Evolutionary conservation across 148 eudicot genomes (phyloP), one percentile per base, ranked within the genome.

Genomic region (Silene latifolia): DNA sequence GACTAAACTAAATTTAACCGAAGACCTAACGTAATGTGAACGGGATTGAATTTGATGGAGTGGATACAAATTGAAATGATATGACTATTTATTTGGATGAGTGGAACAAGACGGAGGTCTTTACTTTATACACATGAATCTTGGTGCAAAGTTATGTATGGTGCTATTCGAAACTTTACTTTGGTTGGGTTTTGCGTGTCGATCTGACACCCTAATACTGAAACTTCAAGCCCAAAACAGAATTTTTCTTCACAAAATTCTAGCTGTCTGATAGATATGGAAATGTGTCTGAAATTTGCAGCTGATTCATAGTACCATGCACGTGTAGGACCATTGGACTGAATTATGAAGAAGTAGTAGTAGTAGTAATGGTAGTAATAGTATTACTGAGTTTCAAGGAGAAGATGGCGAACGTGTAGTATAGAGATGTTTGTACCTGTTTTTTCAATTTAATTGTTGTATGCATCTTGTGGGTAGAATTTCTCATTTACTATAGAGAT

Each of bases 381-480:
- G 39, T 4, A 32, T 65, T 65, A 35, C 15, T 32, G 69, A 65
- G 20, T 9, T 32, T 65, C 10, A 7, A 7, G 47, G 20, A 65
- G 46, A 39, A 25, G 67, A 66, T 35, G 23, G 4, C 18, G 9
- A 35, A 29, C n/a, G 13, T 0, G 44, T 39, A 7, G 0, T 6
- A 39, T 39, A 7, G 9, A 6, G 9, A 35, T 12, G 5, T 18
- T 67, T 67, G 21, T 8, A 67, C 70, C 0, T n/a, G 5, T 46
- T 68, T 42, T 42, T 46, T 74, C 18, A 64, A 21, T 47, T 58
- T 72, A 60, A 27, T 27, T 27, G 29, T 77, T 72, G 74, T 54
- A 68, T 72, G 15, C 18, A 32, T 80, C 25, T 8, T 32, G 35
- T 29, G 53, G 5, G 70, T 76, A 66, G 53, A 47, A 24, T 35